Percentiles rank a stretch among this genome's conserved stretches.
Conservation (phyloP, 2,329 filamentous ascomycete genomes). For the Exophiala alcalophila region DNA sequence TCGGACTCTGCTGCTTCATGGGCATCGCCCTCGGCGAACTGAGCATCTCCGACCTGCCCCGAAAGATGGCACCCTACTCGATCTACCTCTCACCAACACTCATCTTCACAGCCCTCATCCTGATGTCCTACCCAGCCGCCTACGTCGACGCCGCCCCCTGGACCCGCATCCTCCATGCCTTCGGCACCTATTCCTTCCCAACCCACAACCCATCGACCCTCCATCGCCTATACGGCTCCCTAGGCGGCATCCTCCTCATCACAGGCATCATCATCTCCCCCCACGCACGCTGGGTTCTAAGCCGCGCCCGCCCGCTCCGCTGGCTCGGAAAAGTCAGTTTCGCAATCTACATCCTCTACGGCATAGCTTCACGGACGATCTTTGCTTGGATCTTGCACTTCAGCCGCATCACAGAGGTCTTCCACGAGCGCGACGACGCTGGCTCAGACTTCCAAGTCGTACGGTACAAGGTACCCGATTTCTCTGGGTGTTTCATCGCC, state of each 20-base stretch:
- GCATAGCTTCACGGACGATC: slow-evolving; percentile 57
- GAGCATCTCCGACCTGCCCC: slow-evolving; percentile 41
- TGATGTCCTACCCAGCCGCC: slow-evolving; percentile 60
- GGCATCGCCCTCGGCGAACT: slow-evolving; percentile 60
- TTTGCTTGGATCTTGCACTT: slow-evolving; percentile 61
- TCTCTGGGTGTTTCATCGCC: slow-evolving; percentile 43
- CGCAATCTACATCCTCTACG: slow-evolving; percentile 63
- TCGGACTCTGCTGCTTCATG: slow-evolving; percentile 56
- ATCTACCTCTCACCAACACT: slow-evolving; percentile 44
- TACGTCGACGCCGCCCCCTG: slow-evolving; percentile 54
- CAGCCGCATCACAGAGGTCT: slow-evolving; percentile 32
- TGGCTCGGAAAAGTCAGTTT: slow-evolving; percentile 65
- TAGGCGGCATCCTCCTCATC: slow-evolving; percentile 50
- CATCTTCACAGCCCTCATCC: slow-evolving; percentile 52
- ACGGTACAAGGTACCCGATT: slow-evolving; percentile 18
- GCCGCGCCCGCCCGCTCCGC: slow-evolving; percentile 54
- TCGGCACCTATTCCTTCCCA: slow-evolving; percentile 41
- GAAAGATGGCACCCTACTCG: slow-evolving; percentile 40
- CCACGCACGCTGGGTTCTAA: slow-evolving; percentile 52
- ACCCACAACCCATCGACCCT: slow-evolving; percentile 44
- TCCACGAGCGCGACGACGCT: slow-evolving; percentile 25
- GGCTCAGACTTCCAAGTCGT: slow-evolving; percentile 7
- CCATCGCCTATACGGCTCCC: slow-evolving; percentile 49
- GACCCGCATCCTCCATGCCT: slow-evolving; percentile 40
- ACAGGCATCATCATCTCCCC: slow-evolving; percentile 55